A percentile compares a stretch with the other conserved stretches of the same genome.
These are phyloP conservation scores for Cladosporium sp. DNA, from an alignment of 2,329 filamentous ascomycete species.

Conservation along the genomic window DNA sequence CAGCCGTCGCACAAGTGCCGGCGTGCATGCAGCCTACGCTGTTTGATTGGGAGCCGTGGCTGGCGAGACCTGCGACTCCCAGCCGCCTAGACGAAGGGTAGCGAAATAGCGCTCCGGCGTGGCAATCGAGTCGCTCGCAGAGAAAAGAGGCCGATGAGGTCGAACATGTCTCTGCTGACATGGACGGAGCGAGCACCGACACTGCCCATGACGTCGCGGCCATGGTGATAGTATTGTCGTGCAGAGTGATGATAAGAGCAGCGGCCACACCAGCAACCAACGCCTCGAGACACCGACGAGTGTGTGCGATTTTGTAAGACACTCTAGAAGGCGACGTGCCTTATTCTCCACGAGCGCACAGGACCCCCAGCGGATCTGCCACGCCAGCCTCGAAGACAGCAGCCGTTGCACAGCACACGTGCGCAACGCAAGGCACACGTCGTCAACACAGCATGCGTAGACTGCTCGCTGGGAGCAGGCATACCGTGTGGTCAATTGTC, in stretches of 20 bases:
- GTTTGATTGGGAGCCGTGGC: constrained; percentile 7
- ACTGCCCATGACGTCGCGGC: constrained; percentile 7
- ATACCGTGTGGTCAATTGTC: neutral
- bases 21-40: neutral
- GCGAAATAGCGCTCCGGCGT: constrained; percentile 2
- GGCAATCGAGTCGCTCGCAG: constrained; percentile 3
- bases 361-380: neutral
- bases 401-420: constrained; percentile 13
- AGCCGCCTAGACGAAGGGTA: neutral
- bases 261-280: constrained; percentile 3
- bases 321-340: constrained; percentile 15
- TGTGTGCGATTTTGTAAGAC: constrained; percentile 8
- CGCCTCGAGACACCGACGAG: constrained; percentile 13
- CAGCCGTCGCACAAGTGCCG: constrained; percentile 13
- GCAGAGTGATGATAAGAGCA: constrained; percentile 18
- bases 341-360: neutral
- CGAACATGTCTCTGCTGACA: constrained; percentile 8
- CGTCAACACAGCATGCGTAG: neutral
- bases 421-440: constrained; percentile 10
- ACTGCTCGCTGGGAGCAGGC: neutral
- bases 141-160: neutral
- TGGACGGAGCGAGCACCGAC: neutral
- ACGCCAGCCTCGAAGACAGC: neutral
- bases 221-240: constrained; percentile 11
- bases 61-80: neutral